These are phyloP conservation scores for Phylloporus sp. DNA, from an alignment of 768 basidiomycete genomes.

Conservation along the genomic window DNA sequence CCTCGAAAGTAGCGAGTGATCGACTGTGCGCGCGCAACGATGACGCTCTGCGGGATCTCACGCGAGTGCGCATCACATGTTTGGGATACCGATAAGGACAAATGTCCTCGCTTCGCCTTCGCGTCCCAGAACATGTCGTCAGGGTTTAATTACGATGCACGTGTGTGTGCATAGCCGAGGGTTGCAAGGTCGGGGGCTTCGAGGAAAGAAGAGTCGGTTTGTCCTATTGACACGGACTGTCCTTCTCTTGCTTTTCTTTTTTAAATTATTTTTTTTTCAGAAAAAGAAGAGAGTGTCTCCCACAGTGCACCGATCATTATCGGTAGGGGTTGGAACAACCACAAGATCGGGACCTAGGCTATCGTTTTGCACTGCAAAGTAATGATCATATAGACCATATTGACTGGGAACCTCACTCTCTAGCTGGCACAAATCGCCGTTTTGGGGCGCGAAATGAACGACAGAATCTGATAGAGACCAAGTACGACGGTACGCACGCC, in stretches of 20 bases:
- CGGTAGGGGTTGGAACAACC: too few relatives aligned
- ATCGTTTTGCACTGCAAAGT: too few relatives aligned
- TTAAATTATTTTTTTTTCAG: background rate
- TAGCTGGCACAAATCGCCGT: background rate
- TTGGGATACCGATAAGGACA: background rate
- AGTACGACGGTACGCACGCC: background rate
- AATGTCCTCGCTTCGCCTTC: constrained; percentile 1
- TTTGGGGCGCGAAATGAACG: background rate
- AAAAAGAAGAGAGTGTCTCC: background rate
- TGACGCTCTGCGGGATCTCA: background rate
- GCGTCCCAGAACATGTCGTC: background rate
- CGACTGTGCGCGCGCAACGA: background rate
- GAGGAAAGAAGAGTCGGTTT: background rate
- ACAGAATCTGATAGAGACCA: background rate
- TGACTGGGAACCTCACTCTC: too few relatives aligned
- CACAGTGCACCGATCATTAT: background rate
- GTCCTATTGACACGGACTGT: background rate
- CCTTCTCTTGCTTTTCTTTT: background rate
- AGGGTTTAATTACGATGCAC: constrained; percentile 1
- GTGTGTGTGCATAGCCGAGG: background rate
- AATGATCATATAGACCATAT: too few relatives aligned
- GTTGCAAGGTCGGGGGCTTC: background rate
- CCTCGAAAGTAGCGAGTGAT: background rate
- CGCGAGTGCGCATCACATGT: background rate
- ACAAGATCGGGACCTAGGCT: too few relatives aligned